phyloP scores from a whole-genome alignment of 352 stramenopile species.

The Pseudoperonospora humuli region DNA sequence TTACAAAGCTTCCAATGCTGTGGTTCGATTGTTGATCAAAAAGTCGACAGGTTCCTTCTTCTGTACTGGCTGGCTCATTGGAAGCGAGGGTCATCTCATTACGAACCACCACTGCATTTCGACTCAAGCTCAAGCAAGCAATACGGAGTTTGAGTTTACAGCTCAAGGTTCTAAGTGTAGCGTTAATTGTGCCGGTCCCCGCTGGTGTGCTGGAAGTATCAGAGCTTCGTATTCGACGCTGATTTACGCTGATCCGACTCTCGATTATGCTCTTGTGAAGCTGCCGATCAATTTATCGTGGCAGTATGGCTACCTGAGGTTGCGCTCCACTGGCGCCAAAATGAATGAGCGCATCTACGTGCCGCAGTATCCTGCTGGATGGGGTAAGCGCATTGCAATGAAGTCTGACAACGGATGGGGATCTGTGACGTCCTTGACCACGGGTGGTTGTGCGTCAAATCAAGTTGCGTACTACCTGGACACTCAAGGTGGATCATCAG shows the following conservation, averaged over 20 bases:
- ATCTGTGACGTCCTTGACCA: conserved; percentile 36
- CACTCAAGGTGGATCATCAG: conserved; percentile 61
- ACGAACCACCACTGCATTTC: conserved; percentile 68
- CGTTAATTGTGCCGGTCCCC: conserved; percentile 31
- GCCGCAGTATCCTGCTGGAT: conserved; percentile 39
- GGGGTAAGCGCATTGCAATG: conserved; percentile 55
- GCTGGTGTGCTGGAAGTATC: conserved; percentile 39
- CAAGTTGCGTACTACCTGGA: conserved; percentile 71
- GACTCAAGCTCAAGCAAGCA: conserved; percentile 13
- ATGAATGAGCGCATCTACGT: conserved; percentile 52
- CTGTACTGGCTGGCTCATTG: conserved; percentile 59
- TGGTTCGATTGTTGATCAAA: conserved; percentile 56
- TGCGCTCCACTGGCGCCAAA: conserved; percentile 27
- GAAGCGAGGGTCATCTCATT: conserved; percentile 56
- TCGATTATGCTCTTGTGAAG: conserved; percentile 58
- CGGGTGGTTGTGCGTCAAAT: conserved; percentile 32
- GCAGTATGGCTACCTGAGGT: conserved; percentile 57
- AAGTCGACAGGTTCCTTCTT: conserved; percentile 20
- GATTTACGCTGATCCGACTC: conserved; percentile 23
- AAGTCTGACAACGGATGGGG: conserved; percentile 39
- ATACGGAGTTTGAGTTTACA: conserved; percentile 51
- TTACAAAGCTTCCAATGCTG: conserved; percentile 25
- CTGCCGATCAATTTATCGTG: too few relatives aligned
- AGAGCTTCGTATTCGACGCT: conserved; percentile 39
- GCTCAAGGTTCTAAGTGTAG: conserved; percentile 44